Base-by-base conservation (phyloP, 2,329 filamentous ascomycete genomes). In the Myriosclerotinia curreyana region DNA sequence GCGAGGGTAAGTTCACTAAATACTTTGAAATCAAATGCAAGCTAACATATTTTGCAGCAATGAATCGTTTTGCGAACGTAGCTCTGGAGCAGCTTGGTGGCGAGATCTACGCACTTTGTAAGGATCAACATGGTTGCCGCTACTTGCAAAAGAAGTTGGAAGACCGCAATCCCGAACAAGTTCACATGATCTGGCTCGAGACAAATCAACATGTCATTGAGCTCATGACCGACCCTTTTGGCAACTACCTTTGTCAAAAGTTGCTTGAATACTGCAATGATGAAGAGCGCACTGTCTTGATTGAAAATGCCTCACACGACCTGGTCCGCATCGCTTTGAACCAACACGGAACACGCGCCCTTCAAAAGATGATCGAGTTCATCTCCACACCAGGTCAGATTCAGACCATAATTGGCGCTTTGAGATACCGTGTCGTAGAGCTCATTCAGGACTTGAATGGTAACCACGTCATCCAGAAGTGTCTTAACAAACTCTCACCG, bases 341-440 rank as follows among this genome's bases (percentile, higher is more conserved):
- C 78, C 94, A 97, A 79, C 95, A 99, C 76, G 95, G 95, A 70
- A 99, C 95, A 65, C 88, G 95, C 62, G 95, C 95, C 68, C 80
- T 99, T 65, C 95, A 99, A 80, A 99, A 98, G 83, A 99, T 99
- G 95, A 99, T 99, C 70, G 95, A 99, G 78, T 96, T 91, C 75
- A 91, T 99, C 73, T 90, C 88, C 60, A 96, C 91, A 34, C 83
- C 87, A 3, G 87, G 90, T 73, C 95, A 99, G 78, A 90, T 94
- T 59, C 83, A 90, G 71, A 89, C 91, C 69, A 95, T 99, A 75
- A 96, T 96, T 69, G 82, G 89, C 62, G 91, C 95, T 17, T 83
- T 99, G 59, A 85, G 88, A 68, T 83, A 87, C 75, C 87, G 91
- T 66, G 95, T 99, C 56, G 95, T 99, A 25, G 89, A 95, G 71